These are phyloP conservation scores for Penicillium sp. DNA, from an alignment of 2,329 filamentous ascomycete species.

Conservation along the genomic window DNA sequence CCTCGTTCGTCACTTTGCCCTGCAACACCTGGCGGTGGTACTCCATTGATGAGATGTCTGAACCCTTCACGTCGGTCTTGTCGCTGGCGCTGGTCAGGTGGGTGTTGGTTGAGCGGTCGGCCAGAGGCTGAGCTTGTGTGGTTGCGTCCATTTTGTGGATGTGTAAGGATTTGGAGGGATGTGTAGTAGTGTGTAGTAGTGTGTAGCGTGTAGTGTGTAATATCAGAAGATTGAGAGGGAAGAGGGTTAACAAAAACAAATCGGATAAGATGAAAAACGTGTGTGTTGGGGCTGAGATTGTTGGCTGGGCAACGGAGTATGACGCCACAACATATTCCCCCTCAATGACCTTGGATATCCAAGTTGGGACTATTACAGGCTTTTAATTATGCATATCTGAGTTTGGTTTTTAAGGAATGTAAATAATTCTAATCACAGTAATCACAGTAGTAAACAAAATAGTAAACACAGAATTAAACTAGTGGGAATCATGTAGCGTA, in stretches of 20 bases:
- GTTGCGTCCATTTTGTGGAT: slow-evolving; percentile 33
- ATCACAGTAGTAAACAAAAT: neutral
- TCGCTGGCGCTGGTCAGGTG: slow-evolving; percentile 32
- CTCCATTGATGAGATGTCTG: slow-evolving; percentile 42
- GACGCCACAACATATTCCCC: slow-evolving; percentile 12
- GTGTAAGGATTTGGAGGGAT: neutral
- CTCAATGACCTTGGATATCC: slow-evolving; percentile 6
- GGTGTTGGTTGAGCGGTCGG: slow-evolving; percentile 45
- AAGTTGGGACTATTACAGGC: neutral
- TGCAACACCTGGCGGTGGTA: slow-evolving; percentile 46
- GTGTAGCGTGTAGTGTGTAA: neutral
- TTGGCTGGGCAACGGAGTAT: slow-evolving; percentile 39
- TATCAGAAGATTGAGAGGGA: slow-evolving; percentile 3
- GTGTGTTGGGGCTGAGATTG: slow-evolving; percentile 28
- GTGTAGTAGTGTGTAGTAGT: neutral
- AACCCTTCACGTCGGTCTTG: slow-evolving; percentile 37
- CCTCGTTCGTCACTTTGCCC: slow-evolving; percentile 42
- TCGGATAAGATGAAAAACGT: slow-evolving; percentile 30
- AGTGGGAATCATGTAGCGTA: slow-evolving; percentile 5
- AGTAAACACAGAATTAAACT: neutral
- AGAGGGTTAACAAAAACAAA: slow-evolving; percentile 8
- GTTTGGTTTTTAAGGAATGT: neutral
- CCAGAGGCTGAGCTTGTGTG: slow-evolving; percentile 37
- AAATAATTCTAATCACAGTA: neutral
- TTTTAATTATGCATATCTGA: neutral